These are phyloP conservation scores for Aspergillus bombycis DNA, from an alignment of 2,329 filamentous ascomycete genomes.

Conservation along the genomic window DNA sequence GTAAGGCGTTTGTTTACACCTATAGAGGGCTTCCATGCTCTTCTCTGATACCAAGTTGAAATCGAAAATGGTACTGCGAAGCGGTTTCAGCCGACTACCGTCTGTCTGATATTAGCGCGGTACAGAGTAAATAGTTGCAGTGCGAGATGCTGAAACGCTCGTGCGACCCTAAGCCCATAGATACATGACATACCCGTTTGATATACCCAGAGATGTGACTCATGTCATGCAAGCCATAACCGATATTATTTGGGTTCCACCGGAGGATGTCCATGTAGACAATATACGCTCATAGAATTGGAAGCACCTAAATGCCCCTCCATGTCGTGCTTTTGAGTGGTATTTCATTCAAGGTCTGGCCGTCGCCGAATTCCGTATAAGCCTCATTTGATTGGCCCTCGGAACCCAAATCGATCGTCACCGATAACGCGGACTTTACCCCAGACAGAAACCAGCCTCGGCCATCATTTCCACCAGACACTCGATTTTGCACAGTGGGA, in stretches of 20 bases:
- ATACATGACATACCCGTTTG: not conserved
- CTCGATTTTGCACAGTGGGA: not conserved
- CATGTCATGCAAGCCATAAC: not conserved
- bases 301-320: not conserved
- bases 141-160: not conserved
- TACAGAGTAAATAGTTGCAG: not conserved
- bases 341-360: not conserved
- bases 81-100: not conserved
- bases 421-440: conserved; percentile 1
- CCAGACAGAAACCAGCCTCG: conserved; percentile 2
- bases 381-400: not conserved
- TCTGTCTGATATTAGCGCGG: not conserved
- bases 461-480: not conserved
- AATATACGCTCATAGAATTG: not conserved
- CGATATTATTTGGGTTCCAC: not conserved
- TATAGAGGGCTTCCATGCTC: conserved; percentile 19
- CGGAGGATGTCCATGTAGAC: not conserved
- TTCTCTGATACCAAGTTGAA: conserved; percentile 27
- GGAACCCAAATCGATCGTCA: not conserved
- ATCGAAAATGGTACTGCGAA: conserved; percentile 8
- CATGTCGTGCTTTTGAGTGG: not conserved
- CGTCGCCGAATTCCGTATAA: conserved; percentile 5
- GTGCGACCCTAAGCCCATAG: not conserved
- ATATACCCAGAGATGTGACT: not conserved
- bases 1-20: conserved; percentile 36